Evolutionary conservation across 495 filamentous ascomycete genomes (phyloP).

Genomic region (Astrothelium macrocarpum): DNA sequence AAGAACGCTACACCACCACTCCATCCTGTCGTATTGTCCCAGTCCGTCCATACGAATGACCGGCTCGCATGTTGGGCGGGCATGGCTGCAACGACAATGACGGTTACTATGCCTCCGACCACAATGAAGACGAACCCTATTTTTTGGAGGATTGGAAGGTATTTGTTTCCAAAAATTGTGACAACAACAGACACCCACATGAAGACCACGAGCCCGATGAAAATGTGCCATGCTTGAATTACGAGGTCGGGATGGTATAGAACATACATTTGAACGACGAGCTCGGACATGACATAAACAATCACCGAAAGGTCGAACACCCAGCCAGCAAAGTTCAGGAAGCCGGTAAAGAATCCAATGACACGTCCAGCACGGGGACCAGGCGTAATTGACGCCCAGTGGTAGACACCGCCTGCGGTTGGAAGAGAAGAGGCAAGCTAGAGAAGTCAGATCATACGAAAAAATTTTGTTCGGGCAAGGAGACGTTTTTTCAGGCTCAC

Average conservation of each 20-base stretch:
- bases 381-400: constrained; percentile 71
- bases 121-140: constrained; percentile 61
- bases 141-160: constrained; percentile 56
- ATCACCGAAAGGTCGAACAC: constrained; percentile 58
- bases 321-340: constrained; percentile 77
- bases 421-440: constrained; percentile 70
- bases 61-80: constrained; percentile 51
- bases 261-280: constrained; percentile 61
- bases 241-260: constrained; percentile 56
- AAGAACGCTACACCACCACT: constrained; percentile 67
- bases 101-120: constrained; percentile 57
- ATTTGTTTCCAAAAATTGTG: constrained; percentile 60
- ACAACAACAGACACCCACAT: constrained; percentile 55
- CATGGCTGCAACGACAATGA: constrained; percentile 69
- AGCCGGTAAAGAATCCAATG: constrained; percentile 69
- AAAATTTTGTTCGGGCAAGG: neutral
- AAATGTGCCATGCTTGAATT: constrained; percentile 63
- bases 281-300: constrained; percentile 56
- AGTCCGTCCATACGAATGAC: constrained; percentile 52
- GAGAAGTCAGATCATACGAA: neutral
- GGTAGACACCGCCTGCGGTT: constrained; percentile 73
- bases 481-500: neutral
- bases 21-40: constrained; percentile 60
- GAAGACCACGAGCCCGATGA: constrained; percentile 56
- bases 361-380: constrained; percentile 58